Evolutionary conservation across 2,329 filamentous ascomycete genomes (phyloP), one percentile per base, ranked within the genome.

Genomic region (Ceratocystis smalleyi): DNA sequence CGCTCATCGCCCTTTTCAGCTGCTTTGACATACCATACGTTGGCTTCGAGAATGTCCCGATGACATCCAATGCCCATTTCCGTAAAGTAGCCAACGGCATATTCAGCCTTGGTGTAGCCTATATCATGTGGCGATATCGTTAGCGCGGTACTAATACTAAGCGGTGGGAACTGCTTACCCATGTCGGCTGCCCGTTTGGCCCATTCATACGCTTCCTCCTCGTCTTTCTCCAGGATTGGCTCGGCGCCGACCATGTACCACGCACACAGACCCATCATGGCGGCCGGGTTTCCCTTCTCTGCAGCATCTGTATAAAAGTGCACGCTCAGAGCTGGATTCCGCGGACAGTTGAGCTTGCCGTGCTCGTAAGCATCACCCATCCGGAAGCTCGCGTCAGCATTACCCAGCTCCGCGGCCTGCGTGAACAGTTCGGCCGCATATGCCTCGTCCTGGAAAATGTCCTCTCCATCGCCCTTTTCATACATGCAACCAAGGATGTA

Each of bases 281-380:
- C 92, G 59, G 85, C 82, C 0, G 91, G 80, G 71, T 96, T 88
- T 0, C 89, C 90, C 57, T 82, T 80, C 71, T 95, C 88, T 1
- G 94, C 94, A 12, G 94, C 92, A 30, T 86, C 87, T 1, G 92
- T 99, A 76, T 99, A 99, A 72, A 96, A 99, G 74, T 99, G 94
- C 8, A 99, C 91, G 68, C 91, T 96, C 63, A 99, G 78, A 1
- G 91, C 90, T 1, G 94, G 90, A 73, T 99, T 94, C 62, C 86
- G 84, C 0, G 94, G 94, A 71, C 94, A 99, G 69, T 83, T 85
- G 65, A 97, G 79, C 68, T 85, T 83, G 15, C 94, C 94, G 71
- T 96, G 90, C 75, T 99, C 94, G 72, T 99, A 99, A 0, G 92
- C 91, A 72, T 96, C 90, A n/a, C 94, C 94, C 76, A 99, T 84